A percentile compares a stretch with the other conserved stretches of the same genome.
Conservation (phyloP, 148 eudicot genomes). For the Nepenthes mirabilis region DNA sequence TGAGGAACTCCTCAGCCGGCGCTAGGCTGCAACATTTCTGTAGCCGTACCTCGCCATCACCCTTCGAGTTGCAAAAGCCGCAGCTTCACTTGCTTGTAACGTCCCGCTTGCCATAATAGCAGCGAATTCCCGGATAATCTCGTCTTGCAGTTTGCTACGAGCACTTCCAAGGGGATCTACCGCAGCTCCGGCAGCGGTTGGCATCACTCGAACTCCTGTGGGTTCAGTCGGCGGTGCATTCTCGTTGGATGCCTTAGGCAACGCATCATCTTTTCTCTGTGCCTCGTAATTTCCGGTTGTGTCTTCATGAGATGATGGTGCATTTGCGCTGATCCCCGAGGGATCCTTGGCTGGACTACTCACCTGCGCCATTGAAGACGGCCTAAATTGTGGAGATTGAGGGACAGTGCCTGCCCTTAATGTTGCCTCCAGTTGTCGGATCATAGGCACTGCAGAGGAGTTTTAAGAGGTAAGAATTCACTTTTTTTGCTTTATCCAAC, state of each 20-base stretch:
- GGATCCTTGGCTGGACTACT: constrained; percentile 8
- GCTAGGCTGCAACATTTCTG: constrained; percentile 22
- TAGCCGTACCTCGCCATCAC: constrained; percentile 83
- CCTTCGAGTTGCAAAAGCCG: constrained; percentile 75
- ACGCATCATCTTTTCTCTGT: background rate
- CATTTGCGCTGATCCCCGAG: constrained; percentile 2
- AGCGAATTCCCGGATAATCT: constrained; percentile 67
- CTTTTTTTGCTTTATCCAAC: background rate
- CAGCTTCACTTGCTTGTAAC: constrained; percentile 86
- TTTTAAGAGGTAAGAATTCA: background rate
- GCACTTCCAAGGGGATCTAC: constrained; percentile 67
- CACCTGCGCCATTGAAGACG: constrained; percentile 19
- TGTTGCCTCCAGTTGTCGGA: constrained; percentile 77
- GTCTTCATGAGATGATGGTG: constrained; percentile 7
- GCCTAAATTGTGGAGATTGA: constrained; percentile 74
- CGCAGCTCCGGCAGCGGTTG: constrained; percentile 2
- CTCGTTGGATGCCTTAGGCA: too few relatives aligned
- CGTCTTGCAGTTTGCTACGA: constrained; percentile 76
- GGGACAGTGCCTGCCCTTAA: constrained; percentile 78
- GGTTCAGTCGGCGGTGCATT: background rate
- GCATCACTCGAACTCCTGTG: background rate
- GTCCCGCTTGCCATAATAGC: constrained; percentile 83
- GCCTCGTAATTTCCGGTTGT: constrained; percentile 10
- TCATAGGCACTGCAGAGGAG: constrained; percentile 71
- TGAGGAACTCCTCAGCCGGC: constrained; percentile 16